phyloP scores from a whole-genome alignment of 306 rosid species.

The Vigna hirtella region DNA sequence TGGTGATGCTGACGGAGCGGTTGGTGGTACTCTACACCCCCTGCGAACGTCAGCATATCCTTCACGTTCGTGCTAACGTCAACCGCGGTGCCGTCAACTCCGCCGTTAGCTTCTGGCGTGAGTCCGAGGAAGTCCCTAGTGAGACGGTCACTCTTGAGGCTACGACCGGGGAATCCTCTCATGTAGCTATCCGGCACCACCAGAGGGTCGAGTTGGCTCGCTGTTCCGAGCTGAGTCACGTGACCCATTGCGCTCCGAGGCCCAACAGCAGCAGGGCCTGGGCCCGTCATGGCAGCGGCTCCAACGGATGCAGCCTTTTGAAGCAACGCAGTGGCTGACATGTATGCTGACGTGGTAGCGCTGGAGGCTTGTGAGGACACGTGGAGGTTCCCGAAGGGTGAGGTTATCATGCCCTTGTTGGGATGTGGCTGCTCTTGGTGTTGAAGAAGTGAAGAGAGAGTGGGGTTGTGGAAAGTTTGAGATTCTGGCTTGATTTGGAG shows the following conservation, averaged over 20 bases:
- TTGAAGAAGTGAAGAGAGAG: slow-evolving; percentile 29
- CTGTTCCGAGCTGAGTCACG: slow-evolving; percentile 50
- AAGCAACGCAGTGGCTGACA: slow-evolving; percentile 84
- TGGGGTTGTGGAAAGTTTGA: slow-evolving; percentile 40
- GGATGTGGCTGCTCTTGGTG: not conserved
- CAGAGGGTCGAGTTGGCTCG: slow-evolving; percentile 43
- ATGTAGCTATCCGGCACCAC: slow-evolving; percentile 24
- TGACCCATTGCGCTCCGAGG: slow-evolving; percentile 30
- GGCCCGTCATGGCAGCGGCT: slow-evolving; percentile 44
- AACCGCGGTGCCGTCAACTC: slow-evolving; percentile 11
- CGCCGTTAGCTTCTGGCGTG: slow-evolving; percentile 51
- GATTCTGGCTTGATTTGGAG: slow-evolving; percentile 55
- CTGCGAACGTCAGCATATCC: slow-evolving; percentile 69
- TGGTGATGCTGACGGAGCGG: slow-evolving; percentile 34
- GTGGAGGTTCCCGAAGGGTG: slow-evolving; percentile 56
- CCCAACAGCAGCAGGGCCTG: not conserved
- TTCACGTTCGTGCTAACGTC: slow-evolving; percentile 56
- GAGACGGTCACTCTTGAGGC: slow-evolving; percentile 49
- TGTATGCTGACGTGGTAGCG: slow-evolving; percentile 61
- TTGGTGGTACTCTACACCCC: slow-evolving; percentile 51
- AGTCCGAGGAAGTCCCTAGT: slow-evolving; percentile 42
- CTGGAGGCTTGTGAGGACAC: slow-evolving; percentile 39
- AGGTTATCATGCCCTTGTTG: slow-evolving; percentile 5
- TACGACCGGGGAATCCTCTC: slow-evolving; percentile 42
- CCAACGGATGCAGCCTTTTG: slow-evolving; percentile 85